phyloP scores from a whole-genome alignment of 768 basidiomycete genomes.

The Leccinum truebloodii region DNA sequence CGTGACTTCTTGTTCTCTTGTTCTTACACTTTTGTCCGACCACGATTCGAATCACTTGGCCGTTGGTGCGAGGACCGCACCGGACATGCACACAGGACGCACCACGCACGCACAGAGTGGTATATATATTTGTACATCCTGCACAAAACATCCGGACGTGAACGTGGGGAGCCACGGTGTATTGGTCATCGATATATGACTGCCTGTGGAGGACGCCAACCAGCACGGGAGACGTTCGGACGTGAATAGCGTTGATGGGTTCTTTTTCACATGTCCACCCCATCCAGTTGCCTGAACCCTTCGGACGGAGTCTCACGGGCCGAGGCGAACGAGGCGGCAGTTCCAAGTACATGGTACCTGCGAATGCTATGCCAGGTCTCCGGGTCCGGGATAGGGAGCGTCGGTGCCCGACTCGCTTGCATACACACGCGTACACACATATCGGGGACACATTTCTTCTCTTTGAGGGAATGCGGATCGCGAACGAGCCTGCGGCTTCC shows the following conservation, averaged over 20 bases:
- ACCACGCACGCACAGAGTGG: neutral
- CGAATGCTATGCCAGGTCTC: neutral
- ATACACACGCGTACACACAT: neutral
- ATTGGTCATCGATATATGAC: neutral
- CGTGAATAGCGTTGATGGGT: neutral
- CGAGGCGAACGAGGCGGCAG: neutral
- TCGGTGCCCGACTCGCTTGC: neutral
- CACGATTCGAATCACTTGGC: neutral
- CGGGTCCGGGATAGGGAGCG: neutral
- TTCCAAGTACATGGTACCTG: neutral
- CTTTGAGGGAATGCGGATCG: neutral
- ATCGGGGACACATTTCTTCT: neutral
- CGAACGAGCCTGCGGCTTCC: neutral
- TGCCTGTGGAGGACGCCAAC: neutral
- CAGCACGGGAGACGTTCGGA: neutral
- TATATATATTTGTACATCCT: neutral
- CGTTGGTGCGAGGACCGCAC: neutral
- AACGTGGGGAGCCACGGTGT: constrained; percentile 12
- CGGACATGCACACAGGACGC: neutral
- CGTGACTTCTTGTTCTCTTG: neutral
- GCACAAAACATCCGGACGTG: neutral
- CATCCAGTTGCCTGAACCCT: neutral
- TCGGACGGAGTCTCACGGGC: neutral
- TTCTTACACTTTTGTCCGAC: neutral
- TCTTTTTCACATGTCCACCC: neutral